Evolutionary conservation across 2,329 filamentous ascomycete species (phyloP), one percentile per base, ranked within the genome.

Genomic region (Cladosporium sp.): DNA sequence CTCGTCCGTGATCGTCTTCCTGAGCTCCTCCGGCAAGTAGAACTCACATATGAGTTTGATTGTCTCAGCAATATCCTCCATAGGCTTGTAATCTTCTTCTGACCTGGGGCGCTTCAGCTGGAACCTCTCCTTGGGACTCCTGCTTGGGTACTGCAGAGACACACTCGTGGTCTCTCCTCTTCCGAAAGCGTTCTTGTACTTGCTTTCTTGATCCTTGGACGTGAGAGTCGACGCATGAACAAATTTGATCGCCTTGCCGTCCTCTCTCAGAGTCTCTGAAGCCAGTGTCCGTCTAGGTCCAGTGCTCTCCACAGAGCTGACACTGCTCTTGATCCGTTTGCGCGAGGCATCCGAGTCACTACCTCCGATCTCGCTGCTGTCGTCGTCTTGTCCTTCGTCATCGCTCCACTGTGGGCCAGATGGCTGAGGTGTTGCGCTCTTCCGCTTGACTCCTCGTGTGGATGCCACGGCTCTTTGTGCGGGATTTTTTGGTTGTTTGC

Each of bases 81-180:
- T 83, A 44, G 83, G 84, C 73, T 83, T 84, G 77, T 86, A 88
- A 78, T 89, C 86, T 69, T 88, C 84, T 72, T 85, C 89, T 10
- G 64, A 67, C 59, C 65, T 89, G 57, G 91, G 91, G 74, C 87
- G 87, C 31, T 94, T 89, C 11, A 95, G 85, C 72, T 93, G 86
- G 74, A 91, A 93, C 71, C 88, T 66, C 65, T 77, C 75, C 44
- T 65, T 65, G 6, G 68, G 67, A 35, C 69, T 69, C 68, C 84
- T 82, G 76, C 91, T 93, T 11, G 95, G 94, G 78, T 98, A 98
- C 77, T 95, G 91, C 71, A 98, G 80, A 74, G 89, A 82, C 23
- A 81, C 77, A 57, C 80, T 78, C 14, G 77, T 75, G 50, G 78
- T 80, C 16, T 74, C 70, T 23, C 72, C 67, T 14, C 80, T 79